Percentiles rank a stretch among this genome's conserved stretches.
Evolutionary conservation across 1,284 basidiomycete genomes (phyloP).

Genomic region (Abortiporus biennis): DNA sequence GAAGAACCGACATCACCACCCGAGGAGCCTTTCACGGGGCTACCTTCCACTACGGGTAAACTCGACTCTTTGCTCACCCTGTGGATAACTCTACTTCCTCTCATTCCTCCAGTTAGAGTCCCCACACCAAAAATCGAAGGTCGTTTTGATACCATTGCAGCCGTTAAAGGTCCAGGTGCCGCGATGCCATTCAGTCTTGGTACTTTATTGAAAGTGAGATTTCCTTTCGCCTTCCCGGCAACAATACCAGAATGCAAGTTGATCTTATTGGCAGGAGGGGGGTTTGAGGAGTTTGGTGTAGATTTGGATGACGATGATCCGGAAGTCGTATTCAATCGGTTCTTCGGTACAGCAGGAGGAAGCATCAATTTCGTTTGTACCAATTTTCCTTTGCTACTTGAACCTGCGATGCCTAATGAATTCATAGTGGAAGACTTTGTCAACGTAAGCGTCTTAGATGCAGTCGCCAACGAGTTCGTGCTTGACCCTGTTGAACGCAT

Average conservation of each 20-base stretch:
- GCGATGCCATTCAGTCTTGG: no score
- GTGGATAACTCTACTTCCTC: constrained; percentile 25
- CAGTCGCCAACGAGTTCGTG: background rate
- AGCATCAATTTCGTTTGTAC: constrained; percentile 19
- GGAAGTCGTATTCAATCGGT: background rate
- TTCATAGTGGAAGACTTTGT: constrained; percentile 14
- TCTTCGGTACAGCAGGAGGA: constrained; percentile 15
- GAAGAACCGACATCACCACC: constrained; percentile 9
- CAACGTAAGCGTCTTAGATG: constrained; percentile 4
- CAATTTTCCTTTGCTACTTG: constrained; percentile 8
- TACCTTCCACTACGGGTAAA: constrained; percentile 37
- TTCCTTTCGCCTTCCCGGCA: constrained; percentile 12
- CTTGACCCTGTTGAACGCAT: constrained; percentile 1
- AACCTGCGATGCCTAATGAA: constrained; percentile 2
- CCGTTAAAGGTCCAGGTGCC: background rate
- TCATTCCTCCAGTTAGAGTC: constrained; percentile 11
- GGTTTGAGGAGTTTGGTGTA: background rate
- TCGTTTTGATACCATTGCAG: background rate
- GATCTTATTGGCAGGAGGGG: constrained; percentile 10
- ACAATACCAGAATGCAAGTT: constrained; percentile 13
- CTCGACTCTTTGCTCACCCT: constrained; percentile 61
- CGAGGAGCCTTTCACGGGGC: constrained; percentile 30
- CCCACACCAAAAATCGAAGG: constrained; percentile 15
- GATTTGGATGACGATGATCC: no score
- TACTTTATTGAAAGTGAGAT: constrained; percentile 7